Base-by-base conservation (phyloP, 441 rosid genomes). In the Croton setiger region DNA sequence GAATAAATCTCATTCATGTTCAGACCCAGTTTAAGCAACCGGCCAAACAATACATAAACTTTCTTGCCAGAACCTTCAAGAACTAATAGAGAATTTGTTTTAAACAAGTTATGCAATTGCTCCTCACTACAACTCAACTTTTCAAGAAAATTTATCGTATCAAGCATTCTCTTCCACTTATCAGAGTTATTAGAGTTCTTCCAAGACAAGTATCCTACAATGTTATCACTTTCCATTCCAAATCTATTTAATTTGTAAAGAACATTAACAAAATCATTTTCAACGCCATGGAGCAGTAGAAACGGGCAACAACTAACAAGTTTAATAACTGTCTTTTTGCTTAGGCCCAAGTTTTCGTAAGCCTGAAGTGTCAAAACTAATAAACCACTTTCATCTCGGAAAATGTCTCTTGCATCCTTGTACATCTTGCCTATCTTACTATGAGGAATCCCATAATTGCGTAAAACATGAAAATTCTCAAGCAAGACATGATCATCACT, bases 361-460 rank as follows among this genome's bases (percentile, higher is more conserved):
- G 72, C 87, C 74, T 55, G 58, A 63, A 90, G 88, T 62, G 82
- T 89, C n/a, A 9, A 67, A 21, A 57, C 64, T 82, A 91, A 76
- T 36, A 77, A 58, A 12, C 88, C 90, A 52, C 52, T 35, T 21
- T 84, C 84, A 63, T 75, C 78, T 12, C 71, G 35, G 20, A 89
- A 91, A 69, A 93, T 75, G 77, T 69, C 96, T 51, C 75, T 76
- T 0, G 88, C 90, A 71, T 85, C 94, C 76, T 69, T 79, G 59
- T 79, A 89, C 70, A 87, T 83, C 83, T 78, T 85, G 5, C 94
- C 97, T 6, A 90, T 85, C 80, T 83, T 81, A 57, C 74, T 78
- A 45, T 84, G 84, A 21, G 90, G 95, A 68, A 92, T 71, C 48
- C 98, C 96, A 43, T 92, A 86, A 70, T 76, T 72, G 45, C 88